Evolutionary conservation across 2,329 filamentous ascomycete genomes (phyloP).

Genomic region (Arachnomyces sp.): DNA sequence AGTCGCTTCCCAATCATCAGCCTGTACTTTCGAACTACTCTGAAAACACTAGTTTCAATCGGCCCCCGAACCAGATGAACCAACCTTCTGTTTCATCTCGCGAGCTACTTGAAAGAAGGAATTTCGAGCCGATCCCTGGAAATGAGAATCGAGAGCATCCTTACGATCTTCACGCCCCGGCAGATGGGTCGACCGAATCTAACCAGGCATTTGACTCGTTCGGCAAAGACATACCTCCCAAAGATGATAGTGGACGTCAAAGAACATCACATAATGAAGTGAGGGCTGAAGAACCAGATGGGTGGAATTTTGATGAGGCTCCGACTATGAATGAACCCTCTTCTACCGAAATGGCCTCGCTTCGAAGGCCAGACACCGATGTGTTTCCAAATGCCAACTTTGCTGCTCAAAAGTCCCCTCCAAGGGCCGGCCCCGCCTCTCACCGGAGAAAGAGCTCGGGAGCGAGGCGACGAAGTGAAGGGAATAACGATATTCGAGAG

Average conservation of each 20-base stretch:
- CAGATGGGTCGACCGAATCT: slow-evolving; percentile 51
- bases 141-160: slow-evolving; percentile 45
- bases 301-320: slow-evolving; percentile 88
- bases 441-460: slow-evolving; percentile 77
- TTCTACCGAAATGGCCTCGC: slow-evolving; percentile 40
- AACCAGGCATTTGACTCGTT: slow-evolving; percentile 56
- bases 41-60: slow-evolving; percentile 32
- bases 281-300: slow-evolving; percentile 54
- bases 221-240: slow-evolving; percentile 43
- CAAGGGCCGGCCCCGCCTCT: slow-evolving; percentile 54
- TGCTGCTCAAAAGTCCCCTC: slow-evolving; percentile 72
- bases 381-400: slow-evolving; percentile 75
- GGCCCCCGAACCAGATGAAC: slow-evolving; percentile 38
- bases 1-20: slow-evolving; percentile 53
- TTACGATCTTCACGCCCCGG: slow-evolving; percentile 31
- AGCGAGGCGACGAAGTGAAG: slow-evolving; percentile 56
- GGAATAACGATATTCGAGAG: slow-evolving; percentile 57
- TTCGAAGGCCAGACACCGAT: slow-evolving; percentile 73
- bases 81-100: slow-evolving; percentile 29
- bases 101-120: slow-evolving; percentile 34
- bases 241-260: slow-evolving; percentile 37
- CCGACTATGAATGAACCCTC: slow-evolving; percentile 43
- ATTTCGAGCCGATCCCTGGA: slow-evolving; percentile 35
- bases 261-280: slow-evolving; percentile 16
- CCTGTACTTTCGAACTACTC: slow-evolving; percentile 45